Evolutionary conservation across 352 stramenopile genomes (phyloP), one percentile per base, ranked within the genome.

Genomic region (Bremia lactucae): DNA sequence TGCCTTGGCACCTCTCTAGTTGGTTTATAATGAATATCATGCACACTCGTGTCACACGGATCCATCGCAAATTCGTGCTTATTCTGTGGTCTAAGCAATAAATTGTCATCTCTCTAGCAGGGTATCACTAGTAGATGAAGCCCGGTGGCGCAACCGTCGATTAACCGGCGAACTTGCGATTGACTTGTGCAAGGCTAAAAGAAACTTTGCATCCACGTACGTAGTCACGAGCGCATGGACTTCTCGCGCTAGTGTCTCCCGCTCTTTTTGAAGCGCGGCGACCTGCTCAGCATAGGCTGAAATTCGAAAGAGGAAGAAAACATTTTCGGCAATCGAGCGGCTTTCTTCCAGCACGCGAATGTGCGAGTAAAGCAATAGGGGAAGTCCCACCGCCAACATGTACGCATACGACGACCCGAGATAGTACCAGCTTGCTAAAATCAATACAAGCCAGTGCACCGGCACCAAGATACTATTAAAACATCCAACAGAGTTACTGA

Each of bases 321-420:
- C 70, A 36, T 84, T 85, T 40, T 88, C 72, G n/a, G 73, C 50
- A 33, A 86, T 68, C n/a, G 72, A 76, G 10, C 75, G 72, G 35
- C 75, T 75, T 45, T 88, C 75, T 59, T 86, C 75, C 1, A 88
- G 45, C 43, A 88, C 72, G 25, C 68, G 71, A 43, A 85, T 88
- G 55, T 85, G 72, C 42, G 70, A 85, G 42, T 86, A 86, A 21
- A 88, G 59, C 23, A 86, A 57, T 36, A 88, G 19, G 2, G 75
- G 75, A 3, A 88, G 49, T 0, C 59, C 61, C 13, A 86, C 44
- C 0, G 69, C 68, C 26, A 88, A 48, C 13, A 47, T 52, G 34
- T 83, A 84, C 6, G 72, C 75, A 46, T 81, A 85, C 3, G 55
- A 52, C 22, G 70, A 68, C 6, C 70, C 75, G 0, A 80, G 33